Percentiles rank a stretch among this genome's conserved stretches.
Conservation (phyloP, 495 filamentous ascomycete species). For the Aspergillus haitiensis region DNA sequence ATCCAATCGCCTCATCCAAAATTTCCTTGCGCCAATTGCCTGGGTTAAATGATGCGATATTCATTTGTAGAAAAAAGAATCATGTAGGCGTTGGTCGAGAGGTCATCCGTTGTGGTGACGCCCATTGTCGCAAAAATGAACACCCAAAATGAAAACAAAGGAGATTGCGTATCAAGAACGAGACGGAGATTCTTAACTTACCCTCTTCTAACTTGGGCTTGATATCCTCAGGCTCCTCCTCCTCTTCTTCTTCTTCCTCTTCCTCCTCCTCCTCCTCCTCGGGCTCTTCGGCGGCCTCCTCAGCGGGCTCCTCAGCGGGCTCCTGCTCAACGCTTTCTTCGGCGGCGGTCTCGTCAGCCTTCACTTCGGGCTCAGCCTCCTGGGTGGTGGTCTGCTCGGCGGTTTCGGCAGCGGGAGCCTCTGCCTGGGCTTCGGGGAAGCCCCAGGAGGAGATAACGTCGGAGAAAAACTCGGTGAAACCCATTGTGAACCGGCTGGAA, state of each 20-base stretch:
- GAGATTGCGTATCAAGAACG: neutral
- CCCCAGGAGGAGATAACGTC: slow-evolving; percentile 59
- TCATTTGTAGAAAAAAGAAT: neutral
- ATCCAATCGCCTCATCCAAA: neutral
- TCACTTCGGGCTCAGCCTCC: slow-evolving; percentile 54
- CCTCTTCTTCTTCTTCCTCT: slow-evolving; percentile 84
- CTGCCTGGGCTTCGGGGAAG: slow-evolving; percentile 60
- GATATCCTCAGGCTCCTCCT: slow-evolving; percentile 83
- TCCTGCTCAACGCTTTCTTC: slow-evolving; percentile 42
- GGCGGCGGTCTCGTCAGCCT: slow-evolving; percentile 39
- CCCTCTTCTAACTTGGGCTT: slow-evolving; percentile 90
- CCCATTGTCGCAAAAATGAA: neutral
- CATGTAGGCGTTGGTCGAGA: neutral
- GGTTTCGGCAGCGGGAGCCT: slow-evolving; percentile 55
- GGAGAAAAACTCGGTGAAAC: slow-evolving; percentile 63
- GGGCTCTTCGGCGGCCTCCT: slow-evolving; percentile 46
- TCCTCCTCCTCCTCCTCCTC: slow-evolving; percentile 54
- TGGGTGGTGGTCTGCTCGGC: slow-evolving; percentile 52
- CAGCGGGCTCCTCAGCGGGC: slow-evolving; percentile 44
- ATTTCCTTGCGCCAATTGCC: slow-evolving; percentile 11
- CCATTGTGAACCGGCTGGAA: slow-evolving; percentile 52
- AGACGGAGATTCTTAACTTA: slow-evolving; percentile 51
- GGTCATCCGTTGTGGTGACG: neutral
- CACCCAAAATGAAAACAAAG: neutral
- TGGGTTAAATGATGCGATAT: neutral